Percentiles rank a stretch among this genome's conserved stretches.
Conservation (phyloP, 2,329 filamentous ascomycete species). For the Monosporascus sp. region DNA sequence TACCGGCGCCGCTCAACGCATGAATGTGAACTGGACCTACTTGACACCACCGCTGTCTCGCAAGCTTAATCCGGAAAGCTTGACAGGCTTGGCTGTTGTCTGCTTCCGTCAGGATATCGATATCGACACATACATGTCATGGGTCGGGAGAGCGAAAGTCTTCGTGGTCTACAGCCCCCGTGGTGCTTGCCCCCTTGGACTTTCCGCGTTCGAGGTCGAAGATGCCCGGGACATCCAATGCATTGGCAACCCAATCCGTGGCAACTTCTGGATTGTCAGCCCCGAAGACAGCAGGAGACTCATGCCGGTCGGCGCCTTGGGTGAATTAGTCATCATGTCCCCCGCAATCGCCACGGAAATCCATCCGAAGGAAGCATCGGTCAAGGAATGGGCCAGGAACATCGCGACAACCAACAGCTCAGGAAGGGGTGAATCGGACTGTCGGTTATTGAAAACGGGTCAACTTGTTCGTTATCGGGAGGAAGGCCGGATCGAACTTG, state of each 20-base stretch:
- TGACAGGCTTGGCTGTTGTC: slow-evolving; percentile 24
- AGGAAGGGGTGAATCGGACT: slow-evolving; percentile 18
- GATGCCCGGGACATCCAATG: slow-evolving; percentile 31
- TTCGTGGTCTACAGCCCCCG: slow-evolving; percentile 47
- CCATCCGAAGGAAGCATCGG: slow-evolving; percentile 25
- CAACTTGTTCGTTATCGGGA: slow-evolving; percentile 45
- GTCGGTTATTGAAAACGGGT: slow-evolving; percentile 40
- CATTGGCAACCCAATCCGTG: slow-evolving; percentile 42
- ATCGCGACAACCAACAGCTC: slow-evolving; percentile 12
- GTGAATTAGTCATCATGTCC: slow-evolving; percentile 57
- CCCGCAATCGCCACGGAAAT: slow-evolving; percentile 40
- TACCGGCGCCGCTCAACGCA: slow-evolving; percentile 33
- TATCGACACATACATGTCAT: slow-evolving; percentile 40
- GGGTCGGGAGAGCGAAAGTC: slow-evolving; percentile 39
- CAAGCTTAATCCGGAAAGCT: slow-evolving; percentile 20
- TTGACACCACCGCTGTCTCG: slow-evolving; percentile 46
- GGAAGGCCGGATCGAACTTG: slow-evolving; percentile 42
- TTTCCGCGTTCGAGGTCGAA: slow-evolving; percentile 41
- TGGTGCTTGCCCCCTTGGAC: slow-evolving; percentile 45
- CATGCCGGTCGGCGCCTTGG: slow-evolving; percentile 48
- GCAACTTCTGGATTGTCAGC: slow-evolving; percentile 48
- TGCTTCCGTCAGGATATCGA: slow-evolving; percentile 42
- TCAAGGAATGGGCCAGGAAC: slow-evolving; percentile 15
- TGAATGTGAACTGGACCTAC: slow-evolving; percentile 37
- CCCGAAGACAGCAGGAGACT: slow-evolving; percentile 44